Conservation (phyloP, 148 eudicot genomes). For the Dysphania ambrosioides region DNA sequence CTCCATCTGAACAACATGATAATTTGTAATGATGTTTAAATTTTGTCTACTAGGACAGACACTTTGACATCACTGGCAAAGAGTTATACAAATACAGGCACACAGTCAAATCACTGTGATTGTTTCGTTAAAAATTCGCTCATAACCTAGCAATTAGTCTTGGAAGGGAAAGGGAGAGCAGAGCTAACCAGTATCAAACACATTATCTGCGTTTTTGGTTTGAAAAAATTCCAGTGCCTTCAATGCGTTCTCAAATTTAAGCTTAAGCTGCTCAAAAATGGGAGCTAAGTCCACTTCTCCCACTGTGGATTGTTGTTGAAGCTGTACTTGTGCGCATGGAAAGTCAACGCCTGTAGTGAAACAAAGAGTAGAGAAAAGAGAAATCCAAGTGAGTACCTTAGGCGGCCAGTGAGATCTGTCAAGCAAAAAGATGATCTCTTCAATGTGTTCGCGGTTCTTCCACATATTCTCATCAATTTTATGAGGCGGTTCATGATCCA, state of each 20-base stretch:
- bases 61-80: too few species aligned
- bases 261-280: constrained; percentile 49
- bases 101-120: too few species aligned
- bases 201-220: constrained; percentile 66
- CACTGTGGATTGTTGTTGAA: constrained; percentile 48
- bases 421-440: constrained; percentile 72
- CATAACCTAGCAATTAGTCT: not conserved
- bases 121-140: not conserved
- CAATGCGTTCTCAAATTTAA: constrained; percentile 51
- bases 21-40: too few species aligned
- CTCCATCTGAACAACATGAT: too few species aligned
- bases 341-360: not conserved
- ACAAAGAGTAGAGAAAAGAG: too few species aligned
- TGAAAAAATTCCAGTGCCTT: constrained; percentile 61
- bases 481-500: constrained; percentile 68
- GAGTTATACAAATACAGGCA: too few species aligned
- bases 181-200: constrained; percentile 81
- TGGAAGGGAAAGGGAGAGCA: not conserved
- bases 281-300: constrained; percentile 68
- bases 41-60: too few species aligned
- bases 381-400: constrained; percentile 37
- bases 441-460: constrained; percentile 92
- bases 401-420: constrained; percentile 71
- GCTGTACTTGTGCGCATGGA: constrained; percentile 40
- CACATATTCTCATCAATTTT: constrained; percentile 97